phyloP scores from a whole-genome alignment of 257 asterid species.

The Orobanche coerulescens region DNA sequence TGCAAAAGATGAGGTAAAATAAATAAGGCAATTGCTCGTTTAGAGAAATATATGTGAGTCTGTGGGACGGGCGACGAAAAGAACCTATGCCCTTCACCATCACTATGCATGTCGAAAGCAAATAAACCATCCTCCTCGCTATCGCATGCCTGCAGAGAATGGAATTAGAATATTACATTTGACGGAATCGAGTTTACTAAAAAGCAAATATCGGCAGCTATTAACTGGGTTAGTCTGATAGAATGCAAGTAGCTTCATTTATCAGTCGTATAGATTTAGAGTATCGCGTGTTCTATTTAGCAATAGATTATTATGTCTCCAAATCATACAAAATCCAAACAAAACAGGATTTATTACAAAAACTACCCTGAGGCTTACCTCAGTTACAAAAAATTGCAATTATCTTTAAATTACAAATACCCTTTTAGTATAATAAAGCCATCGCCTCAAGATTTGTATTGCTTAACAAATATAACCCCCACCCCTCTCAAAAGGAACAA shows the following conservation, averaged over 20 bases:
- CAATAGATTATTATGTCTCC: neutral
- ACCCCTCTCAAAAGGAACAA: no score
- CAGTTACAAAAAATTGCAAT: no score
- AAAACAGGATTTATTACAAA: no score
- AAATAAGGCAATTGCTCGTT: neutral
- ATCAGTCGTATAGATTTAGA: no score
- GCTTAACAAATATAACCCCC: no score
- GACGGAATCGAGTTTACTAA: neutral
- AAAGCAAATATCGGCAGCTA: neutral
- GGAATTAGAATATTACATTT: no score
- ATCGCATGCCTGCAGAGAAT: slow-evolving; percentile 58
- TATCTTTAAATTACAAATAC: no score
- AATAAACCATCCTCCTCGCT: slow-evolving; percentile 65
- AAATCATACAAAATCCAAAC: neutral
- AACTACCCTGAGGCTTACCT: no score
- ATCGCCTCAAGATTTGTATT: no score
- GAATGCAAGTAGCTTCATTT: no score
- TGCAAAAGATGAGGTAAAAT: slow-evolving; percentile 11
- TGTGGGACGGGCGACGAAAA: neutral
- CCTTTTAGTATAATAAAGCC: no score
- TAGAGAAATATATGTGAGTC: neutral
- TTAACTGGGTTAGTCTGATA: no score
- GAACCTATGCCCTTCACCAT: slow-evolving; percentile 76
- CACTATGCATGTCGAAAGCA: slow-evolving; percentile 77
- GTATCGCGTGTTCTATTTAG: neutral